Evolutionary conservation across 164 flowering plant genomes (phyloP).

Genomic region (Protea cynaroides): DNA sequence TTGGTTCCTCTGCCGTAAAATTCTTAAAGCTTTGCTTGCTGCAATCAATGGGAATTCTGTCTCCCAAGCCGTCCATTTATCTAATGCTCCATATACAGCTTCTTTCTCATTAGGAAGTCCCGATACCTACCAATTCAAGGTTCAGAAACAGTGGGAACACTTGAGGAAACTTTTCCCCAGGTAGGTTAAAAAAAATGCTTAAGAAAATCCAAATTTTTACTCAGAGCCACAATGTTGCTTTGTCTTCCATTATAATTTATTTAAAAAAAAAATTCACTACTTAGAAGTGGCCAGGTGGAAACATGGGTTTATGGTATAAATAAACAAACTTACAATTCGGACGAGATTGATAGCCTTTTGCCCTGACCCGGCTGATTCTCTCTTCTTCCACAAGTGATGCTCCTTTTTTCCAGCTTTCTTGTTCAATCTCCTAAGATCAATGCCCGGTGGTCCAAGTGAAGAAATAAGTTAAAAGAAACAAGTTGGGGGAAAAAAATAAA

Average conservation of each 20-base stretch:
- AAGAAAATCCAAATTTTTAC: neutral
- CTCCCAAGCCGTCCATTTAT: conserved; percentile 96
- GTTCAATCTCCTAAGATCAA: conserved; percentile 19
- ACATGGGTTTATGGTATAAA: neutral
- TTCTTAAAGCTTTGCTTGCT: conserved; percentile 74
- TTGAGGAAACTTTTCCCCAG: neutral
- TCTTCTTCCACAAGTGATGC: conserved; percentile 84
- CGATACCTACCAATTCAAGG: conserved; percentile 47
- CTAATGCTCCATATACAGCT: conserved; percentile 75
- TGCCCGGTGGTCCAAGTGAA: neutral
- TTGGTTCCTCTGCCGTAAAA: conserved; percentile 59
- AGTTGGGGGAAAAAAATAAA: no score
- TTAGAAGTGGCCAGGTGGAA: neutral
- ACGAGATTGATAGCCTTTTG: conserved; percentile 80
- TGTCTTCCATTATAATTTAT: neutral
- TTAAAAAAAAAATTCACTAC: neutral
- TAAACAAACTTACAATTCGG: conserved; percentile 43
- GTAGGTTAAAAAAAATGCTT: neutral
- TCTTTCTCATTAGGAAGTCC: conserved; percentile 82
- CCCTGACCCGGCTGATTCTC: conserved; percentile 81
- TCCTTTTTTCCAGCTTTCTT: conserved; percentile 37
- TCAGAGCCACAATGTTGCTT: neutral
- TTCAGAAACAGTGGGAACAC: neutral
- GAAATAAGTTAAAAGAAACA: neutral
- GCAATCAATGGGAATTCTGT: conserved; percentile 85